phyloP scores from a whole-genome alignment of 1,139 yeast species.

The Taiozyma sp. region DNA sequence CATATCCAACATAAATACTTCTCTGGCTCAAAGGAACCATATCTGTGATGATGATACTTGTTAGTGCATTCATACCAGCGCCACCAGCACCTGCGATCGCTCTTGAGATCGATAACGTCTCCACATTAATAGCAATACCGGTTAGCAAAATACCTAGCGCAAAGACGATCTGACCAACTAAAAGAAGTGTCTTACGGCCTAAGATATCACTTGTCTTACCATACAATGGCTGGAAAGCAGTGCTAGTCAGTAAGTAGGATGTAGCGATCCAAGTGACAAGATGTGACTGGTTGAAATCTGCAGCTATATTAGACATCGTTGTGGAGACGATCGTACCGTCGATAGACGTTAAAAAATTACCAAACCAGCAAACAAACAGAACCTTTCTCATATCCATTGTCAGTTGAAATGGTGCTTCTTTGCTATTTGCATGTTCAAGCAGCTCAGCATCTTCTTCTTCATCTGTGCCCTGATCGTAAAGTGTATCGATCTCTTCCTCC shows the following conservation, averaged over 20 bases:
- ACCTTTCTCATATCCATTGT: not conserved
- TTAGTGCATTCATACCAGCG: constrained; percentile 44
- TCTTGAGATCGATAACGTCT: constrained; percentile 40
- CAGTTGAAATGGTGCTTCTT: not conserved
- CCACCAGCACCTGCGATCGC: constrained; percentile 50
- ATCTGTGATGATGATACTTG: constrained; percentile 44
- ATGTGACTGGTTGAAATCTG: constrained; percentile 53
- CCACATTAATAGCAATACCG: constrained; percentile 36
- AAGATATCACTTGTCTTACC: constrained; percentile 52
- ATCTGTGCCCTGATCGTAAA: constrained; percentile 2
- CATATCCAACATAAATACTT: constrained; percentile 49
- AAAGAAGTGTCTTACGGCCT: constrained; percentile 41
- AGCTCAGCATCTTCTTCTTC: constrained; percentile 5
- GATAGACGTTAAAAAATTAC: constrained; percentile 52
- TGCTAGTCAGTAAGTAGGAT: constrained; percentile 53
- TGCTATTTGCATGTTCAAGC: not conserved
- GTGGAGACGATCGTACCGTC: constrained; percentile 68
- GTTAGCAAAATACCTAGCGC: constrained; percentile 38
- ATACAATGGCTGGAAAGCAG: constrained; percentile 68
- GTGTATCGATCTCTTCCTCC: not conserved
- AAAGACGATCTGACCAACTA: constrained; percentile 42
- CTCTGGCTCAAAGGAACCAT: constrained; percentile 43
- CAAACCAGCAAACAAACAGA: constrained; percentile 34
- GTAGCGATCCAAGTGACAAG: constrained; percentile 65
- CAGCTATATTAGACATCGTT: constrained; percentile 56